Base-by-base conservation (phyloP, 179 eudicot genomes). In the Pouteria campechiana region DNA sequence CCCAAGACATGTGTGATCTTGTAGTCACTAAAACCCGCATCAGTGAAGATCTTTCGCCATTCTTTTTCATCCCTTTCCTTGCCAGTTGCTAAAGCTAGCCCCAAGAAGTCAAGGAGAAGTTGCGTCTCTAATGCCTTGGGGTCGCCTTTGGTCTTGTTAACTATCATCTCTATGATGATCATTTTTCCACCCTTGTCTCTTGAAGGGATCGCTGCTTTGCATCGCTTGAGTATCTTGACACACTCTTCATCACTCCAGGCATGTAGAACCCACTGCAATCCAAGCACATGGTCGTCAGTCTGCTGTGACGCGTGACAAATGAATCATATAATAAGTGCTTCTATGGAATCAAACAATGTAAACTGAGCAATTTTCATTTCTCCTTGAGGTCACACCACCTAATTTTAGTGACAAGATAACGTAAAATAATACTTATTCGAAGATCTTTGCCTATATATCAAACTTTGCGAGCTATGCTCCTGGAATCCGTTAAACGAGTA, bases 231-330 rank as follows among this genome's bases (percentile, higher is more conserved):
- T 38, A 68, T 63, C 32, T 58, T 57, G 3, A 68, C 9, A 17
- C 61, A 27, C 6, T 63, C 62, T 24, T 58, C 62, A 11, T 58
- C 65, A 17, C 41, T 44, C 74, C 61, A 68, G 15, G 48, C 41
- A 25, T 68, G 74, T 11, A 68, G 16, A 17, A 48, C 48, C 58
- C 61, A 63, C 74, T 68, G 60, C n/a, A n/a, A n/a, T n/a, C n/a
- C n/a, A n/a, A n/a, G n/a, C 40, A 31, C 13, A 31, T 31, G 13
- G 13, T 5, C 35, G 3, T 31, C 13, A 31, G 13, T 1, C 13
- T 5, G 6, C 11, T 29, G 13, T 31, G 35, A 31, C 0, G 35
- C 13, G 4, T 7, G 7, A 35, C 14, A 35, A 12, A n/a, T n/a
- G n/a, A n/a, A n/a, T n/a, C n/a, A n/a, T n/a, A n/a, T n/a, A n/a